Base-by-base conservation (phyloP, 306 rosid genomes). In the Dalbergia cultrata region DNA sequence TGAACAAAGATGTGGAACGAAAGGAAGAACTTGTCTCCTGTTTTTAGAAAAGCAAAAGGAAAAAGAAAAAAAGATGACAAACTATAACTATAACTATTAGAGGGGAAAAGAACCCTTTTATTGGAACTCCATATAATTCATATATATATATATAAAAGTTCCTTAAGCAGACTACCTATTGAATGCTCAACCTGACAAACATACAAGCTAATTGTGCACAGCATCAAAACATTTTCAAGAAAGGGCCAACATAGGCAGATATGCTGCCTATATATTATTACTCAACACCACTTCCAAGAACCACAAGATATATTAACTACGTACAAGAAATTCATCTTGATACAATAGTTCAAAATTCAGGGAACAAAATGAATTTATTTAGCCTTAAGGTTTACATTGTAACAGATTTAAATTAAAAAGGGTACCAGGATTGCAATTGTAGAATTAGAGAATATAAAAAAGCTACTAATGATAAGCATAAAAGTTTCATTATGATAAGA, bases 11-110 rank as follows among this genome's bases (percentile, higher is more conserved):
- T 89, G 88, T 22, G 88, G 93, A 73, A 95, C 97, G 47, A 90
- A 89, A 9, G 98, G 90, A 86, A 95, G 99, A 89, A 95, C 99
- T 72, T 91, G 98, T 69, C 90, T 90, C 94, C 99, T 95, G 93
- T 79, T 45, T 8, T 2, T 2, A 44, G 50, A 17, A 54, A 16
- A 54, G n/a, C 1, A 26, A n/a, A n/a, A n/a, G n/a, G 2, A 26
- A 26, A 26, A 26, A 26, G 2, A 58, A 72, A 81, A 81, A 62
- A 37, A 22, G 72, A 66, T 74, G 69, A 33, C 71, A 80, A 56
- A 35, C 19, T 69, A 74, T 11, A n/a, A n/a, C n/a, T n/a, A n/a
- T n/a, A n/a, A n/a, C n/a, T n/a, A n/a, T n/a, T n/a, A n/a, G n/a
- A n/a, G n/a, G n/a, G n/a, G n/a, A n/a, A n/a, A n/a, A n/a, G n/a